Evolutionary conservation across 2,329 filamentous ascomycete species (phyloP).

Genomic region (Colletotrichum viniferum): DNA sequence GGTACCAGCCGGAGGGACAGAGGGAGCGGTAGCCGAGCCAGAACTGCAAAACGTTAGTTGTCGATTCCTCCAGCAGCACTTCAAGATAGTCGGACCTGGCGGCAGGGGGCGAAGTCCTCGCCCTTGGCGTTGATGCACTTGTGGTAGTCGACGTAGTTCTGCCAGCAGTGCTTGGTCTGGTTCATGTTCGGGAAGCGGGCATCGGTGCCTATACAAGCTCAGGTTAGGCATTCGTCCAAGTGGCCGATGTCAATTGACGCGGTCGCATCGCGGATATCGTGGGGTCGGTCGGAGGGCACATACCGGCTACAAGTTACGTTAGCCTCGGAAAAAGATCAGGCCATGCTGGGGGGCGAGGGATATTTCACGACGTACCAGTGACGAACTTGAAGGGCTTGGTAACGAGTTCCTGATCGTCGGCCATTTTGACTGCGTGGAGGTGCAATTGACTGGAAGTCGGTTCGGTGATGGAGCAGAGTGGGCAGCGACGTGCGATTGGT

Average conservation of each 20-base stretch:
- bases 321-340: slow-evolving; percentile 42
- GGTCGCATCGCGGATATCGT: slow-evolving; percentile 26
- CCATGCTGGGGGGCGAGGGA: slow-evolving; percentile 36
- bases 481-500: slow-evolving; percentile 40
- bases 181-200: slow-evolving; percentile 99
- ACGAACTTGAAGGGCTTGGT: slow-evolving; percentile 99
- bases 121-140: slow-evolving; percentile 99
- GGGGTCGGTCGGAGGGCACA: slow-evolving; percentile 27
- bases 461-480: slow-evolving; percentile 35
- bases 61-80: neutral
- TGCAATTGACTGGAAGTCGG: slow-evolving; percentile 28
- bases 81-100: slow-evolving; percentile 69
- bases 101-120: slow-evolving; percentile 97
- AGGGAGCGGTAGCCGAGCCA: slow-evolving; percentile 95
- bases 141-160: slow-evolving; percentile 99
- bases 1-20: slow-evolving; percentile 93
- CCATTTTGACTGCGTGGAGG: slow-evolving; percentile 71
- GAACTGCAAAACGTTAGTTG: slow-evolving; percentile 67
- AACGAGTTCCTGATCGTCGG: slow-evolving; percentile 78
- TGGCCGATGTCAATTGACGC: slow-evolving; percentile 30
- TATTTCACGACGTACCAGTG: slow-evolving; percentile 75
- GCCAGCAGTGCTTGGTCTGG: slow-evolving; percentile 99
- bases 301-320: slow-evolving; percentile 49
- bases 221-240: neutral
- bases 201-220: slow-evolving; percentile 80